Evolutionary conservation across 306 rosid genomes (phyloP), one percentile per base, ranked within the genome.

Genomic region (Canavalia gladiata): DNA sequence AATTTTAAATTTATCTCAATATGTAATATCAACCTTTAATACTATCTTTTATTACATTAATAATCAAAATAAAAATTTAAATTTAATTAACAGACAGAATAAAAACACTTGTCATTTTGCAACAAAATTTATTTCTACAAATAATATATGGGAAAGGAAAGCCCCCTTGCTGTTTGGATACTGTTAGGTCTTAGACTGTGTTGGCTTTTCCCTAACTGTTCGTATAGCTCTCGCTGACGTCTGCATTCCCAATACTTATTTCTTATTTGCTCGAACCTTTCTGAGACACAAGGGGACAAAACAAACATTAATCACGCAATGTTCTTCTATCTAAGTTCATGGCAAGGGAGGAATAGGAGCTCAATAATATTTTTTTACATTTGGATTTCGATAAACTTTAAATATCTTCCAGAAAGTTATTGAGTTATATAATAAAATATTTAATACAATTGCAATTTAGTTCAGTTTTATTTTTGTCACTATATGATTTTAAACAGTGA

Each of bases 231-330:
- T 25, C 31, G 35, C 33, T 46, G 9, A 55, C 55, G 80, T 30
- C 49, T 18, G 37, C 37, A 34, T 70, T 28, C 78, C 41, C 39
- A 80, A 8, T 52, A 33, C 10, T 30, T 8, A 11, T 28, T 7
- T 34, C 9, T 58, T 28, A 43, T 46, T 62, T 68, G 78, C 35
- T 6, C 83, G 90, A 18, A 81, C 91, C 90, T 86, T 91, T 88
- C 79, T 78, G 3, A 34, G 64, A 43, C 84, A 79, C 4, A 12
- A 77, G 74, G 83, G 76, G 88, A 84, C 91, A 81, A 86, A 82
- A 74, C 8, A 37, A 50, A 41, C 39, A 47, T 4, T 52, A 45
- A 45, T 25, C 3, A 18, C 6, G 54, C 18, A 68, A 7, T 18
- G 0, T 18, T 5, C 73, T 34, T 55, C 39, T 28, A 13, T 30